Conservation (phyloP, 345 rosid species). For the Cardamine chenopodiifolia region DNA sequence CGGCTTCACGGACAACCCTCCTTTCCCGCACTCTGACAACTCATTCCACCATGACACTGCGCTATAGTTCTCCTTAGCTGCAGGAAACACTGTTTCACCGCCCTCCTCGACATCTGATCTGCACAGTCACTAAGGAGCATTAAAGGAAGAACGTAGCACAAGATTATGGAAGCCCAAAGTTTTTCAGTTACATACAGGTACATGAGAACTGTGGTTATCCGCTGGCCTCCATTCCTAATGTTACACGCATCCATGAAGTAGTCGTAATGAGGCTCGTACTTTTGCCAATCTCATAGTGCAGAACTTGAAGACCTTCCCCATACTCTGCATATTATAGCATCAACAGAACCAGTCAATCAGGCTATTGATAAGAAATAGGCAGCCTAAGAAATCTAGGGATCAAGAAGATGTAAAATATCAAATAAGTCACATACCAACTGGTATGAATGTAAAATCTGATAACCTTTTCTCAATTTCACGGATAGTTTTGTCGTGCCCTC, state of each 20-base stretch:
- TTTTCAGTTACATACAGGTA: conserved; percentile 69
- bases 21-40: conserved; percentile 84
- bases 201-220: conserved; percentile 94
- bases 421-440: conserved; percentile 55
- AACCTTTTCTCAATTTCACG: conserved; percentile 84
- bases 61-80: conserved; percentile 81
- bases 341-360: conserved; percentile 11
- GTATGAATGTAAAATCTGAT: conserved; percentile 85
- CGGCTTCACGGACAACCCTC: conserved; percentile 85
- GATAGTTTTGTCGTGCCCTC: conserved; percentile 79
- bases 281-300: conserved; percentile 91
- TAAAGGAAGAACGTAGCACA: not conserved
- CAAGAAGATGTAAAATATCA: not conserved
- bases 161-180: not conserved
- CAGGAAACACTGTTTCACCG: conserved; percentile 93
- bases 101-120: conserved; percentile 99
- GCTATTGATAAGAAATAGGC: no score
- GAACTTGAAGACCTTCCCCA: conserved; percentile 95
- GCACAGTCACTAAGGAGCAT: conserved; percentile 40
- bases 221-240: conserved; percentile 92
- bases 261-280: conserved; percentile 93
- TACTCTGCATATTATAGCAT: conserved; percentile 57
- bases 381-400: not conserved
- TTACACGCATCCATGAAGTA: conserved; percentile 85
- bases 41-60: conserved; percentile 90